Conservation (phyloP, 306 rosid genomes). For the Sindora glabra region DNA sequence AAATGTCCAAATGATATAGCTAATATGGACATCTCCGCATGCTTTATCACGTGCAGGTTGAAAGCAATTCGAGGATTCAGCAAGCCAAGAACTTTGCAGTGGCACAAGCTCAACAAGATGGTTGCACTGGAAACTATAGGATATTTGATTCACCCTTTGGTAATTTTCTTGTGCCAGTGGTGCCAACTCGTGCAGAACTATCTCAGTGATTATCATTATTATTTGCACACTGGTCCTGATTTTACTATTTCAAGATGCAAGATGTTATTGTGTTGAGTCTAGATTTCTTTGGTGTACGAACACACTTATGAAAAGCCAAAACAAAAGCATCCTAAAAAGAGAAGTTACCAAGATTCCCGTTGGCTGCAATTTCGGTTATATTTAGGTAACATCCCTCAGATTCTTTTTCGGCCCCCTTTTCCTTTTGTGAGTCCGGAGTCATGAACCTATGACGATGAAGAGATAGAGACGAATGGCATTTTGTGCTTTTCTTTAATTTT, state of each 20-base stretch:
- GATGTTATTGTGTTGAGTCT: too few relatives aligned
- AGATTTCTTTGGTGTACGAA: too few relatives aligned
- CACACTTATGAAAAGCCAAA: too few relatives aligned
- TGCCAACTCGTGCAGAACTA: conserved; percentile 42
- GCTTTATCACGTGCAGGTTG: conserved; percentile 17
- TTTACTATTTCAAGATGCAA: neutral
- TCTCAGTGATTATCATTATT: conserved; percentile 12
- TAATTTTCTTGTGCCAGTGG: conserved; percentile 49
- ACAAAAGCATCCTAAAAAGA: neutral
- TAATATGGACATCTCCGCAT: neutral
- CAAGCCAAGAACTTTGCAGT: conserved; percentile 41
- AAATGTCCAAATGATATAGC: too few relatives aligned
- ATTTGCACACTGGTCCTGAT: neutral
- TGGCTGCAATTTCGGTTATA: neutral
- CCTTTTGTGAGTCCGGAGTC: too few relatives aligned
- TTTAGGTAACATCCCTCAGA: too few relatives aligned
- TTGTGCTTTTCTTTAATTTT: neutral
- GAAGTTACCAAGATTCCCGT: neutral
- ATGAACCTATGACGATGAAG: neutral
- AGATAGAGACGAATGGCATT: neutral
- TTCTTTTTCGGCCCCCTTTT: too few relatives aligned
- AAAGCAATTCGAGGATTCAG: conserved; percentile 22
- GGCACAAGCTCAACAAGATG: conserved; percentile 48
- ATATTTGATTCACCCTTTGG: conserved; percentile 50
- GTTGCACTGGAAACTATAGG: conserved; percentile 50